Conservation (phyloP, 805 yeast species). For the Myxozyma mucilagina region DNA sequence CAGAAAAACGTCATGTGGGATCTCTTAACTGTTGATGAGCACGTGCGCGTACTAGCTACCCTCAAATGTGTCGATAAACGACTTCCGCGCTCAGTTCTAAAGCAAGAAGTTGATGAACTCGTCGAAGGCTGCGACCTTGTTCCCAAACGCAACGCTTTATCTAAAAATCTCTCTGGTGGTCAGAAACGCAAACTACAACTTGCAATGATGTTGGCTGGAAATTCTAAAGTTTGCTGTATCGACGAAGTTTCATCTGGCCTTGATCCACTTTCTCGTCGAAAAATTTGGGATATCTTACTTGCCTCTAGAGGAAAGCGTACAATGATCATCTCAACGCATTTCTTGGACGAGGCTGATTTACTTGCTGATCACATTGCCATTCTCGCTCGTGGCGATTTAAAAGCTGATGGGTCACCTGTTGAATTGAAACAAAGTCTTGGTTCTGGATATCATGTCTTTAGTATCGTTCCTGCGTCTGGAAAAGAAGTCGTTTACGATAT, state of each 20-base stretch:
- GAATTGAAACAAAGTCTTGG: slow-evolving; percentile 39
- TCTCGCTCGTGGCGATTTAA: slow-evolving; percentile 37
- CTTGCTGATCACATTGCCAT: slow-evolving; percentile 40
- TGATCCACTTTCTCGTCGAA: slow-evolving; percentile 43
- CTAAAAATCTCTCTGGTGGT: slow-evolving; percentile 40
- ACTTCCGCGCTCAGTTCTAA: not conserved
- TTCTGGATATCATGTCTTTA: slow-evolving; percentile 35
- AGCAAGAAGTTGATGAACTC: slow-evolving; percentile 25
- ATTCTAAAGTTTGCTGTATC: slow-evolving; percentile 40
- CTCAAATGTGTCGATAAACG: slow-evolving; percentile 31
- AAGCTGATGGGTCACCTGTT: slow-evolving; percentile 39
- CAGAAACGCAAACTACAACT: slow-evolving; percentile 42
- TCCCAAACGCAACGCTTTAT: slow-evolving; percentile 29
- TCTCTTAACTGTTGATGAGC: slow-evolving; percentile 39
- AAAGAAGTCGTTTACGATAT: slow-evolving; percentile 23
- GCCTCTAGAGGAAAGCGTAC: slow-evolving; percentile 37
- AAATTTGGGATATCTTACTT: slow-evolving; percentile 42
- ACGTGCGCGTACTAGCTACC: slow-evolving; percentile 37
- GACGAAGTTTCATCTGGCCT: slow-evolving; percentile 45
- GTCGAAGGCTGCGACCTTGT: slow-evolving; percentile 38
- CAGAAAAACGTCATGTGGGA: slow-evolving; percentile 43
- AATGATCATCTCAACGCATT: slow-evolving; percentile 41
- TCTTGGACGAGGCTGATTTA: slow-evolving; percentile 43
- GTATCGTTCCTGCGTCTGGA: slow-evolving; percentile 23
- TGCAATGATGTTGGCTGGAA: slow-evolving; percentile 43